These are phyloP conservation scores for Arachnopeziza araneosa DNA, from an alignment of 2,329 filamentous ascomycete species.

Conservation along the genomic window DNA sequence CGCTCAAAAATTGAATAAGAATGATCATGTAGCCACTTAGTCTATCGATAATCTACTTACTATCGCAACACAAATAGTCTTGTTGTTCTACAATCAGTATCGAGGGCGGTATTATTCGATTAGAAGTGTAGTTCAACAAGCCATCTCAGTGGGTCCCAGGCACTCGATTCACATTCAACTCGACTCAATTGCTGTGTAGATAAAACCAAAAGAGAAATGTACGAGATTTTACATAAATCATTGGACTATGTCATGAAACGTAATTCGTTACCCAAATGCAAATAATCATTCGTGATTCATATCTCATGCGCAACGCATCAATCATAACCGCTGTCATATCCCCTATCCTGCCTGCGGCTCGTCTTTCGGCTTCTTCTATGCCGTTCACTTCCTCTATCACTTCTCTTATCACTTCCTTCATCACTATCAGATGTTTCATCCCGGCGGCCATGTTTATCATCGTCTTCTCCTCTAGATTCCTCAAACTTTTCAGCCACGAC, in stretches of 20 bases:
- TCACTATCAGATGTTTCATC: slow-evolving; percentile 12
- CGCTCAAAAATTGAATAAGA: too few relatives aligned
- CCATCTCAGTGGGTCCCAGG: too few relatives aligned
- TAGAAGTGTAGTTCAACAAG: too few relatives aligned
- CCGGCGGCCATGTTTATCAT: slow-evolving; percentile 12
- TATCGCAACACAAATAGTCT: too few relatives aligned
- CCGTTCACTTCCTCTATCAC: background rate
- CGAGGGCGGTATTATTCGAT: too few relatives aligned
- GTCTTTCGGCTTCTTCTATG: background rate
- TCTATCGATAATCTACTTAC: too few relatives aligned
- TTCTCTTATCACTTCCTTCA: slow-evolving; percentile 1
- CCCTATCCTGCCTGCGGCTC: background rate
- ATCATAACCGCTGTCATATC: background rate
- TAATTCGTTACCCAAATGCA: background rate
- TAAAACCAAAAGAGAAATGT: background rate
- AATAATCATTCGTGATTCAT: background rate
- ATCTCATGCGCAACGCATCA: background rate
- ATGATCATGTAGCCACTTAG: too few relatives aligned
- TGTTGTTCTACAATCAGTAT: too few relatives aligned
- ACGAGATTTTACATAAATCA: background rate
- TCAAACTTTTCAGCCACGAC: slow-evolving; percentile 22
- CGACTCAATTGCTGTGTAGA: too few relatives aligned
- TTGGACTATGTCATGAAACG: background rate
- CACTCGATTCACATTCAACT: too few relatives aligned
- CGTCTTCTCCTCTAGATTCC: slow-evolving; percentile 13